Evolutionary conservation across 768 basidiomycete species (phyloP), one percentile per base, ranked within the genome.

Genomic region (Mycena latifolia): DNA sequence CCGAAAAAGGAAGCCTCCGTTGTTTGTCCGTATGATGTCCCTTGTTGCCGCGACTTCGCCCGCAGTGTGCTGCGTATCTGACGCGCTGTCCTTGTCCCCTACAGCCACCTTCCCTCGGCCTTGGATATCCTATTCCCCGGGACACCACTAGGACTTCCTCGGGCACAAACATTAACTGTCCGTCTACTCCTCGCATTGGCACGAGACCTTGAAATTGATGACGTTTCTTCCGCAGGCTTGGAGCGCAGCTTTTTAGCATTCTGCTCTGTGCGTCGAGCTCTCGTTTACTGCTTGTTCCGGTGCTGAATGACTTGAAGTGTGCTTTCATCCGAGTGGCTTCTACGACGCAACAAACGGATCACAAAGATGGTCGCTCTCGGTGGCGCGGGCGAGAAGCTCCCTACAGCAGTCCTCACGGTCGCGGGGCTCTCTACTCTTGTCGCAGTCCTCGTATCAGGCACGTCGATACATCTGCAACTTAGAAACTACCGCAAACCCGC

Each of bases 401-500:
- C 88, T 70, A 74, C 81, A 41, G 67, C 82, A 11, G 84, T 96
- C 29, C 85, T 96, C 46, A 69, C 84, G 25, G 73, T 89, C 24
- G 82, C 93, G 0, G 92, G 90, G 2, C 55, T 89, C 22, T 88
- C 84, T 7, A 89, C 94, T 0, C 57, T 88, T 5, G 75, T 92
- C 35, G 92, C 95, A 0, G 94, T 94, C 14, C 65, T 86, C 2
- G 86, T 96, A 25, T 92, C 92, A 12, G 83, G 86, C 24, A 83
- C 86, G 73, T 93, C 92, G 3, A 94, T 97, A 67, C 86, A 84
- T 71, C 82, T 93, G 4, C 95, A 96, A 61, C 81, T 96, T 61
- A 89, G 92, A 76, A 95, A 93, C 76, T 97, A 97, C 73, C 82
- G 94, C 62, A 92, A 94, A 76, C 93, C 94, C 9, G 75, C 86